Evolutionary conservation across 2,329 filamentous ascomycete genomes (phyloP).

Genomic region (Capronia americana): DNA sequence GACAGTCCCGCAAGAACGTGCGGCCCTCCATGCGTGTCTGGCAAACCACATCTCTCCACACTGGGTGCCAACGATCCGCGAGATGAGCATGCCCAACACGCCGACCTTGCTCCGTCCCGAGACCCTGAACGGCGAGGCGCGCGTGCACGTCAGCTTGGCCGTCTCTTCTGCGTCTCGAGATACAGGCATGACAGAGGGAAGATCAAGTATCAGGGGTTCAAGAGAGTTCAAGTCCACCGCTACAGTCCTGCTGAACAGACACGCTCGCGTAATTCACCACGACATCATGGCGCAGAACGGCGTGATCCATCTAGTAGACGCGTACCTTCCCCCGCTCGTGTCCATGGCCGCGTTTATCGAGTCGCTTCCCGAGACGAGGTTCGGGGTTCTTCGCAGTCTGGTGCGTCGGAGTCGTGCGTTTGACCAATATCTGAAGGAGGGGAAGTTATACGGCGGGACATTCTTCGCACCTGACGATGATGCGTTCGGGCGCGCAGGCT

Average conservation of each 20-base stretch:
- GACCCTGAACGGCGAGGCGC: slow-evolving; percentile 4
- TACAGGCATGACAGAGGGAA: too few relatives aligned
- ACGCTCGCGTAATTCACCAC: slow-evolving; percentile 5
- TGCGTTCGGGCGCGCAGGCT: not conserved
- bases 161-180: too few relatives aligned
- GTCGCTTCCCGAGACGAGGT: not conserved
- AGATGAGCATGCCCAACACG: slow-evolving; percentile 11
- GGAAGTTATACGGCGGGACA: not conserved
- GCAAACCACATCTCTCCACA: slow-evolving; percentile 9
- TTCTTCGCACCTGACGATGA: slow-evolving; percentile 6
- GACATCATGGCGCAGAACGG: slow-evolving; percentile 13
- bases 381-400: not conserved
- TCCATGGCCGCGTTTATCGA: not conserved
- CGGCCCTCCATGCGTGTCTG: not conserved
- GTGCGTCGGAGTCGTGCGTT: not conserved
- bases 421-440: not conserved
- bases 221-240: too few relatives aligned
- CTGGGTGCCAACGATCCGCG: slow-evolving; percentile 11
- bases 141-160: not conserved
- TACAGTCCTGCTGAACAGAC: not conserved
- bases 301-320: slow-evolving; percentile 3
- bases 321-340: not conserved
- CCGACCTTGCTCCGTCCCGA: slow-evolving; percentile 1
- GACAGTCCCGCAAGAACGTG: not conserved
- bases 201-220: too few relatives aligned